phyloP scores from a whole-genome alignment of 176 grass and related monocot species.

The Aegilops bicornis region DNA sequence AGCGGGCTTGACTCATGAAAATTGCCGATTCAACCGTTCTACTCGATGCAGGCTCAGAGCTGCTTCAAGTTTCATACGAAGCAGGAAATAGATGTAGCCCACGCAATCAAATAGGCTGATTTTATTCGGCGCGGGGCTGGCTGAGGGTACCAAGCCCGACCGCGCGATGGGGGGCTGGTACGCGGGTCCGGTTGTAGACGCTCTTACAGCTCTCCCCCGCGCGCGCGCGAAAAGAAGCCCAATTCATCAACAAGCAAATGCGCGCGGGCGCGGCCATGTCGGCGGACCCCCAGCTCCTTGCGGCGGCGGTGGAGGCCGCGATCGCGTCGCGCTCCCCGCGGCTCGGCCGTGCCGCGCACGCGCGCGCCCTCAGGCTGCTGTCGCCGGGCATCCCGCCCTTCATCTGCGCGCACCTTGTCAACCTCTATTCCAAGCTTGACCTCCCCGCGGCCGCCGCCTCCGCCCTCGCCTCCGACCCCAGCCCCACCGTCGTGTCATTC shows the following conservation, averaged over 20 bases:
- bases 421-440: conserved; percentile 88
- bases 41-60: too few relatives aligned
- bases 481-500: conserved; percentile 72
- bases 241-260: not conserved
- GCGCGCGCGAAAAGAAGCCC: too few relatives aligned
- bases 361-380: conserved; percentile 35
- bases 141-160: too few relatives aligned
- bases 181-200: too few relatives aligned
- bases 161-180: too few relatives aligned
- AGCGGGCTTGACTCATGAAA: too few relatives aligned
- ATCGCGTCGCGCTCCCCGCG: conserved; percentile 41
- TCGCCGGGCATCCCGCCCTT: conserved; percentile 51
- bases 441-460: conserved; percentile 47
- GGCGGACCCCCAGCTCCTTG: conserved; percentile 50
- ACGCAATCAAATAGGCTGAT: too few relatives aligned
- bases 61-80: too few relatives aligned
- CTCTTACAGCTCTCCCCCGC: too few relatives aligned
- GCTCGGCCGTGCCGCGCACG: conserved; percentile 66
- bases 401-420: conserved; percentile 73
- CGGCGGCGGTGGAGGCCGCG: conserved; percentile 48
- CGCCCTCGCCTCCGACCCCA: conserved; percentile 50
- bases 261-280: not conserved
- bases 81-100: too few relatives aligned
- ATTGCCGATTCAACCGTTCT: too few relatives aligned
- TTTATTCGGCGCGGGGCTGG: too few relatives aligned